Percentiles rank a stretch among this genome's conserved stretches.
These are phyloP conservation scores for Phoma sp. DNA, from an alignment of 2,329 filamentous ascomycete species.

Conservation along the genomic window DNA sequence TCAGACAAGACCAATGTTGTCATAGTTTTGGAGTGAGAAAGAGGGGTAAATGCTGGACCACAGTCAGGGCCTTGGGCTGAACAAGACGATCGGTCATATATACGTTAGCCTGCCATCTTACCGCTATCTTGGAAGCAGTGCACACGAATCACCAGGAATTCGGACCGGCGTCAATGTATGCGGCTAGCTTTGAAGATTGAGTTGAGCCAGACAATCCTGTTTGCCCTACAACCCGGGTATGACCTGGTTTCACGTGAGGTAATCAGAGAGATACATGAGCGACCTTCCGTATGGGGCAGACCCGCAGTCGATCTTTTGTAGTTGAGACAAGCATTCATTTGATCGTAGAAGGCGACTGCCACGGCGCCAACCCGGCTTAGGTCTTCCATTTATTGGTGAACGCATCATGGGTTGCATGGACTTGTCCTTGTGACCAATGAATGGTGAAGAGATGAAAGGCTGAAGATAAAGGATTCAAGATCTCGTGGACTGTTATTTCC, in stretches of 20 bases:
- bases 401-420: background rate
- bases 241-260: background rate
- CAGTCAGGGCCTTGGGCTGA: background rate
- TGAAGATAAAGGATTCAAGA: background rate
- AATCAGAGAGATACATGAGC: background rate
- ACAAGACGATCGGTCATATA: background rate
- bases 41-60: background rate
- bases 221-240: background rate
- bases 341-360: background rate
- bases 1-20: background rate
- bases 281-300: background rate
- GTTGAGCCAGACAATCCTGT: background rate
- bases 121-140: background rate
- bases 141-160: background rate
- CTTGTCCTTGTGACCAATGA: background rate
- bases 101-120: background rate
- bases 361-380: background rate
- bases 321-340: background rate
- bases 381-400: background rate
- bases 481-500: background rate
- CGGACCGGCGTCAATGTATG: background rate
- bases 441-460: background rate
- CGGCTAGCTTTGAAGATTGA: background rate
- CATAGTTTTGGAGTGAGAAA: background rate
- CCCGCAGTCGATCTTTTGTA: background rate